A percentile compares a stretch with the other conserved stretches of the same genome.
Conservation (phyloP, 75 land plant genomes). For the Chamaecyparis obtusa region DNA sequence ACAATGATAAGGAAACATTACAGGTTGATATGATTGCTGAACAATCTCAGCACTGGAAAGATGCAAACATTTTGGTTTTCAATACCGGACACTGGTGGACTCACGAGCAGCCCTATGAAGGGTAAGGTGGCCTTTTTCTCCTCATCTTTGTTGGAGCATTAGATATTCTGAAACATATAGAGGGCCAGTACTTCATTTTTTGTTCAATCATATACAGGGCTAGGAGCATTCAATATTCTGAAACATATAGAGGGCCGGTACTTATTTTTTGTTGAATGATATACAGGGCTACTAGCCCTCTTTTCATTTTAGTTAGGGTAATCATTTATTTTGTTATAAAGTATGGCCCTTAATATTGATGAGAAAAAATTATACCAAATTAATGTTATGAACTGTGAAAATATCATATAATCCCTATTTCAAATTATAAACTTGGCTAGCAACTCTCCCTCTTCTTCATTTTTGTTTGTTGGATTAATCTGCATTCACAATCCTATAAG, state of each 20-base stretch:
- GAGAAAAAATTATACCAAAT: too few relatives aligned
- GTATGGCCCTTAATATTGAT: too few relatives aligned
- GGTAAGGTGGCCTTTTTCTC: constrained; percentile 16
- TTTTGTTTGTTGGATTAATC: too few relatives aligned
- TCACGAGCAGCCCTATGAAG: constrained; percentile 37
- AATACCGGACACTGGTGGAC: constrained; percentile 81
- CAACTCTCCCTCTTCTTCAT: too few relatives aligned
- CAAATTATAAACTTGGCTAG: too few relatives aligned
- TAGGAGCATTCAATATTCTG: background rate
- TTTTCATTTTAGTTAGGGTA: too few relatives aligned
- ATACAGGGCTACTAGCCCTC: too few relatives aligned
- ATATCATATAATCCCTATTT: too few relatives aligned
- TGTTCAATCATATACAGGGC: background rate
- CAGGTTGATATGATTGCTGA: constrained; percentile 43
- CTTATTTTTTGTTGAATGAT: background rate
- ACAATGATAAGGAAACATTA: constrained; percentile 49
- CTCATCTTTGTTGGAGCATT: background rate
- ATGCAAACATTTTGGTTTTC: constrained; percentile 58
- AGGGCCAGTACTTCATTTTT: background rate
- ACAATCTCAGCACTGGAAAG: constrained; percentile 47
- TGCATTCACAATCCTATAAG: too few relatives aligned
- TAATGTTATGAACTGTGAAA: too few relatives aligned
- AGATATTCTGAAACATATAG: background rate
- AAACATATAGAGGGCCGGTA: background rate
- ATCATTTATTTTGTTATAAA: too few relatives aligned